Conservation (phyloP, 305 asterid genomes). For the Fraxinus angustifolia region DNA sequence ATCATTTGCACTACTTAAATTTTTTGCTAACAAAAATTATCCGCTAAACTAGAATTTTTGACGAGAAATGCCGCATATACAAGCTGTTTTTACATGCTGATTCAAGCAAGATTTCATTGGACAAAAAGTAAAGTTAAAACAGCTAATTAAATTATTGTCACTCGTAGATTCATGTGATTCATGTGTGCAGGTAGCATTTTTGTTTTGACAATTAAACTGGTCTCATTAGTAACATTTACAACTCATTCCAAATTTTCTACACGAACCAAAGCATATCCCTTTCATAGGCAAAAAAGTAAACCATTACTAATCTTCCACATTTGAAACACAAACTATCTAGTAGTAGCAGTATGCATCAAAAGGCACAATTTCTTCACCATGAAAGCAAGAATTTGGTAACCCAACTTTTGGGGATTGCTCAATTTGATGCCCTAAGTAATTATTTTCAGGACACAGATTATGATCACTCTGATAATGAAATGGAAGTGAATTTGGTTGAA, state of each 20-base stretch:
- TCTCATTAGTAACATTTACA: not conserved
- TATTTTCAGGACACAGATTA: not conserved
- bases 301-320: not conserved
- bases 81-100: too few species aligned
- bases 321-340: not conserved
- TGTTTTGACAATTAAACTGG: not conserved
- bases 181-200: too few species aligned
- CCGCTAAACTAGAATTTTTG: not conserved
- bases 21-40: too few species aligned
- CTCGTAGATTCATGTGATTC: too few species aligned
- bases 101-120: too few species aligned
- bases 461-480: conserved; percentile 13
- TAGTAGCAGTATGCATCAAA: conserved; percentile 19
- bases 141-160: too few species aligned
- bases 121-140: too few species aligned
- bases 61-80: too few species aligned
- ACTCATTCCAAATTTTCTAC: not conserved
- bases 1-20: too few species aligned
- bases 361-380: conserved; percentile 23
- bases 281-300: not conserved
- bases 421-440: conserved; percentile 8
- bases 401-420: conserved; percentile 16
- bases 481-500: conserved; percentile 1
- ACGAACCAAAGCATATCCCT: not conserved
- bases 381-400: conserved; percentile 25